Evolutionary conservation across 2,329 filamentous ascomycete genomes (phyloP).

Genomic region (Thermothelomyces thermophilus): DNA sequence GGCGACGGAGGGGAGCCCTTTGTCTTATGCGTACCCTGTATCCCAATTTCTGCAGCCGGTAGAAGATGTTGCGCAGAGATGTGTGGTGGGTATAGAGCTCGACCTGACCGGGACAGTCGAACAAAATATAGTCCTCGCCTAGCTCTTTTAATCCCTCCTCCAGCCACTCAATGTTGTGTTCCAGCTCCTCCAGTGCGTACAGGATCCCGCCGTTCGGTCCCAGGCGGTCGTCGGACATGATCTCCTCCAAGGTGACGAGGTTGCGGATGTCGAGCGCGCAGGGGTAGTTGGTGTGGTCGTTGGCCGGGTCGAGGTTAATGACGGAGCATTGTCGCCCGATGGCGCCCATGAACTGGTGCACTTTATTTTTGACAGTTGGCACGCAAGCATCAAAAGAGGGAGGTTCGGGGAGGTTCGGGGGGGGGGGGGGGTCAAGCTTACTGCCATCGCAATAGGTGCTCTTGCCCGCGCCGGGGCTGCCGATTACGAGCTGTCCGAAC

Average conservation of each 20-base stretch:
- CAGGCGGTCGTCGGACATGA: conserved; percentile 85
- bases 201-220: conserved; percentile 90
- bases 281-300: conserved; percentile 84
- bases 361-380: no score
- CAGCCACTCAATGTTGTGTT: conserved; percentile 90
- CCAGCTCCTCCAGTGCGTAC: conserved; percentile 91
- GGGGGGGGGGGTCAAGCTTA: no score
- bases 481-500: conserved; percentile 74
- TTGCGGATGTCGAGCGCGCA: conserved; percentile 86
- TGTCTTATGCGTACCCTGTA: conserved; percentile 74
- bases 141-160: conserved; percentile 72
- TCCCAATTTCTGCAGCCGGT: conserved; percentile 79
- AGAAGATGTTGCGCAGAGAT: conserved; percentile 86
- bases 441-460: conserved; percentile 97
- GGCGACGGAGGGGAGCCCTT: no score
- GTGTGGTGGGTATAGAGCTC: conserved; percentile 95
- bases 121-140: conserved; percentile 85
- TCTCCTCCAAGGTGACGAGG: conserved; percentile 83
- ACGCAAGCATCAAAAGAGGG: no score
- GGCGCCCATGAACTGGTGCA: conserved; percentile 96
- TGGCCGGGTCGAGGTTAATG: conserved; percentile 94
- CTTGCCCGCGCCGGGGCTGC: conserved; percentile 92
- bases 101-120: conserved; percentile 95
- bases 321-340: conserved; percentile 93
- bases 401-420: no score